Evolutionary conservation across 2,329 filamentous ascomycete species (phyloP).

Genomic region (Penicillium sp.): DNA sequence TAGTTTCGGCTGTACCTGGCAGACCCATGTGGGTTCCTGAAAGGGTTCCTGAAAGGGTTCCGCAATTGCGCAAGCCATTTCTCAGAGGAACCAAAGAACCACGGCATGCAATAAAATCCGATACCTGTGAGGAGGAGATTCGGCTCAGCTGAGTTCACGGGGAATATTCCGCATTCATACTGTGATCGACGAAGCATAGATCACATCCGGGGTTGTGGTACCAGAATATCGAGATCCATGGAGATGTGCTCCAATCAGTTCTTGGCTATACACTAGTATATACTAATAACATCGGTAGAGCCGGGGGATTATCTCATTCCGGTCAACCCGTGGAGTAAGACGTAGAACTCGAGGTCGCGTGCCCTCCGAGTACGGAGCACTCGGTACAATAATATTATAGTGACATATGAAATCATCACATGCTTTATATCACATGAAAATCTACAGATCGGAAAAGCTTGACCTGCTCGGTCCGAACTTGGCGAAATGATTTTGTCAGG

Average conservation of each 20-base stretch:
- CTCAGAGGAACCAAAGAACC: not conserved
- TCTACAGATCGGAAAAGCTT: not conserved
- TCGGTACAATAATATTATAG: not conserved
- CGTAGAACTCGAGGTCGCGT: not conserved
- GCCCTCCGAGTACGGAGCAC: not conserved
- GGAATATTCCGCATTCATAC: not conserved
- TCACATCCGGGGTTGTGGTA: not conserved
- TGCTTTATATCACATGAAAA: not conserved
- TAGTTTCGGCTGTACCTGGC: not conserved
- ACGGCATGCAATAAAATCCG: not conserved
- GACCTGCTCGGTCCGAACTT: not conserved
- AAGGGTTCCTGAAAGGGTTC: not conserved
- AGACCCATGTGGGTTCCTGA: not conserved
- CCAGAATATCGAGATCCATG: not conserved
- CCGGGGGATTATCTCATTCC: constrained; percentile 10
- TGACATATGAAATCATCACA: too few relatives aligned
- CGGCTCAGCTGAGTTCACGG: not conserved
- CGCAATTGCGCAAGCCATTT: not conserved
- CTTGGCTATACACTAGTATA: not conserved
- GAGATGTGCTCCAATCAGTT: not conserved
- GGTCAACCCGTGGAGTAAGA: not conserved
- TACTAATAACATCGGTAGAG: constrained; percentile 8
- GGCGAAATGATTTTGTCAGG: not conserved
- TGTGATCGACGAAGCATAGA: not conserved
- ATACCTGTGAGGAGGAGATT: not conserved